These are phyloP conservation scores for Hypoxylon fragiforme DNA, from an alignment of 495 filamentous ascomycete genomes.

Conservation along the genomic window DNA sequence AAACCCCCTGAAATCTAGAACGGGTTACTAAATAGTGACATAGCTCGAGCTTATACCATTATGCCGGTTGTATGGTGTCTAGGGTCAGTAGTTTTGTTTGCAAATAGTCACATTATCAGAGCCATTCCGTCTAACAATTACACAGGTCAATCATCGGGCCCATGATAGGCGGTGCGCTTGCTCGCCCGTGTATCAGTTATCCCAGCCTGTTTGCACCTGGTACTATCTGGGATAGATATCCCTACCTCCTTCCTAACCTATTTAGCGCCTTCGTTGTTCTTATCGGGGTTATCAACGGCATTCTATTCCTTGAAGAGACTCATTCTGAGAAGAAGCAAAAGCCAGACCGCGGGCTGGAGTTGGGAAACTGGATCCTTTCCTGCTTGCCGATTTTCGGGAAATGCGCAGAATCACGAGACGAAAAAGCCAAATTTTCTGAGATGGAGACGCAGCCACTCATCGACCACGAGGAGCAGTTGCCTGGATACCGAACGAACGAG, in stretches of 20 bases:
- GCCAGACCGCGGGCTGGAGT: conserved; percentile 73
- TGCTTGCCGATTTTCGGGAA: conserved; percentile 45
- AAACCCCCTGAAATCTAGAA: not conserved
- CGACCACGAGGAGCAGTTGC: conserved; percentile 57
- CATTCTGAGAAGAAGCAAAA: conserved; percentile 79
- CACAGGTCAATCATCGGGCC: conserved; percentile 77
- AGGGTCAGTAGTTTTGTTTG: conserved; percentile 56
- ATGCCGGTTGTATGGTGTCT: conserved; percentile 99
- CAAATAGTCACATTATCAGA: not conserved
- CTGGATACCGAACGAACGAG: conserved; percentile 68
- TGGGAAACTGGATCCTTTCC: conserved; percentile 73
- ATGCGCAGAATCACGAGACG: conserved; percentile 33
- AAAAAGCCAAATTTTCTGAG: conserved; percentile 35
- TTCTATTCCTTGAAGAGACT: conserved; percentile 94
- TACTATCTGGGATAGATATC: conserved; percentile 79
- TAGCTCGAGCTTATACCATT: conserved; percentile 88
- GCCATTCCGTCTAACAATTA: conserved; percentile 21
- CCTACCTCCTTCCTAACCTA: conserved; percentile 91
- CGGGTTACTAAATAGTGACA: conserved; percentile 33
- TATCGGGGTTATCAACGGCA: conserved; percentile 77
- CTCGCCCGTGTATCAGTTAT: conserved; percentile 80
- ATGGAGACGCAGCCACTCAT: conserved; percentile 58
- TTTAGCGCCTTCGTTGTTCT: conserved; percentile 81
- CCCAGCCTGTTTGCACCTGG: conserved; percentile 73
- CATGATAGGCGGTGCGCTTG: conserved; percentile 84